phyloP scores from a whole-genome alignment of 345 rosid genomes.

The Linum tenue region DNA sequence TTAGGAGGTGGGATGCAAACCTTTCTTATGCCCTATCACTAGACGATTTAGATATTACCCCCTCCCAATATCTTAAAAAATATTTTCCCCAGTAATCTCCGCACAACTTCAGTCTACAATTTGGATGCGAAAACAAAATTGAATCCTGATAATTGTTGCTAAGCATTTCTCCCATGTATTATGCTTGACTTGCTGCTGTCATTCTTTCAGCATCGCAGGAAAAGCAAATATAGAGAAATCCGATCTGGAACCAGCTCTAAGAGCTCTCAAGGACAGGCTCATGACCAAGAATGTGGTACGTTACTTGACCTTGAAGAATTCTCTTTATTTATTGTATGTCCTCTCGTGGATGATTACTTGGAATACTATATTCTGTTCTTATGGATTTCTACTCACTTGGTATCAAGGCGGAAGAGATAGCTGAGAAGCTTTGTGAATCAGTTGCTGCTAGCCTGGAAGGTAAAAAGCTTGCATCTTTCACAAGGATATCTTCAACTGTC shows the following conservation, averaged over 20 bases:
- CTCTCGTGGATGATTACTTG: not conserved
- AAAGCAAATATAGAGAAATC: constrained; percentile 90
- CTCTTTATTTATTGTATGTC: not conserved
- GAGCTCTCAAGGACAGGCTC: constrained; percentile 91
- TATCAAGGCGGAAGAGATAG: constrained; percentile 92
- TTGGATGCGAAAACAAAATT: not conserved
- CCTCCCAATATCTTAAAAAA: not conserved
- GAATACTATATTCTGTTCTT: not conserved
- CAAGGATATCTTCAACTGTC: constrained; percentile 92
- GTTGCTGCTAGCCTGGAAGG: constrained; percentile 96
- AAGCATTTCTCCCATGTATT: not conserved
- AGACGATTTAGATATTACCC: not conserved
- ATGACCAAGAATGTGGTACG: constrained; percentile 99
- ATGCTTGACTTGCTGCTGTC: constrained; percentile 4
- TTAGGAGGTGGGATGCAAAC: not conserved
- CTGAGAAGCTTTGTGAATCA: constrained; percentile 96
- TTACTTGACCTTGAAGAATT: constrained; percentile 1
- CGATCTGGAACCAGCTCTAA: constrained; percentile 88
- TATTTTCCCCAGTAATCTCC: too few relatives aligned
- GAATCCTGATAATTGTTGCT: not conserved
- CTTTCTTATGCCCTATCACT: not conserved
- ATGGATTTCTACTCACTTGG: constrained; percentile 6
- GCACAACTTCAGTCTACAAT: too few relatives aligned
- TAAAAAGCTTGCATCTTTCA: constrained; percentile 89
- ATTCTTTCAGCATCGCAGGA: constrained; percentile 74